Evolutionary conservation across 192 early-diverging fungal genomes (phyloP), one percentile per base, ranked within the genome.

Genomic region (Umbelopsis isabellina): DNA sequence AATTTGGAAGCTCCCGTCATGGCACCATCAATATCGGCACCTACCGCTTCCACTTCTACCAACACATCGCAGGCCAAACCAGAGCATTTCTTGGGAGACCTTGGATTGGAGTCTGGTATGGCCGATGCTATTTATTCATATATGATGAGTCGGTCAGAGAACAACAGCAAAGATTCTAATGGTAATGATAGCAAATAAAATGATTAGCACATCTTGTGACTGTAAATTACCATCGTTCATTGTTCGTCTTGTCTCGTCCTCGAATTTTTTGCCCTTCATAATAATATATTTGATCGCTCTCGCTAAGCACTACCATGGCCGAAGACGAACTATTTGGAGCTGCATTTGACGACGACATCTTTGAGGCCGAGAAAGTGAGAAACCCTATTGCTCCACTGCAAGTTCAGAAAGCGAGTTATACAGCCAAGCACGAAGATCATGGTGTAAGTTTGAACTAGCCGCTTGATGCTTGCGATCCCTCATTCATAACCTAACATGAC

Each of bases 71-170:
- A 21, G 12, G 22, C 9, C 35, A 52, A 49, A 33, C 48, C 66
- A 9, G 67, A 68, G 44, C 25, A 67, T 20, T 68, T 74, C 18
- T 55, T 74, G 10, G 73, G 58, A 44, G 76, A 78, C 25, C 52
- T 78, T 9, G 76, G 76, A 2, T 49, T 78, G 13, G 76, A 78
- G 48, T 70, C 65, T 46, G 76, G 68, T 21, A 72, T 78, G 16
- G 76, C 72, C 1, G 70, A 65, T 50, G 76, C 72, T 8, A 78
- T 78, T 16, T 78, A 73, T 44, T 78, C 76, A 20, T 73, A 73
- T 44, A 71, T 71, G 70, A 71, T 71, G 70, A 58, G 64, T 2
- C 70, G 55, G 21, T 61, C 55, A 4, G 37, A 41, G 6, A 74
- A 65, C 22, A 74, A 55, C 37, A 58, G 64, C n/a, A 50, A 41